Evolutionary conservation across 768 basidiomycete genomes (phyloP), one percentile per base, ranked within the genome.

Genomic region (Paxillus ammoniavirescens): DNA sequence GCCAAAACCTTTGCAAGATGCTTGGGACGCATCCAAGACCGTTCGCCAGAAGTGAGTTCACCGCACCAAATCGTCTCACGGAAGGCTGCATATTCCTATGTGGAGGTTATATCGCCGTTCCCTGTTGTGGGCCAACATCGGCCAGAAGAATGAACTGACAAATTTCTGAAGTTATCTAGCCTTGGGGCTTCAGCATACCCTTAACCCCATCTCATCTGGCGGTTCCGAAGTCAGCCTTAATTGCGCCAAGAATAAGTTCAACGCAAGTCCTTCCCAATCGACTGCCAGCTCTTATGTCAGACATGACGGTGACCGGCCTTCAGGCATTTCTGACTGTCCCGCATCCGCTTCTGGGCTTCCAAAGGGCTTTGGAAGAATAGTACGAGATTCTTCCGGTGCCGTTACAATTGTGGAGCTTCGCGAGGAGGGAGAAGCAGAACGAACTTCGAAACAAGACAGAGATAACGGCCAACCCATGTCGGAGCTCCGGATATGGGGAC

Each of bases 1-100:
- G 5, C 93, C 93, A 2, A 86, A 87, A 65, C 77, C 80, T 9
- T 74, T 97, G 57, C 89, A 89, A 65, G 84, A 89, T 42, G 84
- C 85, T 51, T 98, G 94, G 94, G 90, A 98, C 70, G 83, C 82
- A 60, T 75, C 74, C 47, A 91, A 91, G 73, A 98, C 94, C 10
- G 86, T 95, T 15, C 82, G 81, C 58, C 95, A 98, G 81, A 98
- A 97, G 94, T 96, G 64, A 63, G 87, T 75, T 38, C 17, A n/a
- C 30, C 15, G 15, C 13, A 8, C 8, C 37, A 23, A 36, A 46
- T 44, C 28, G 50, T 47, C 38, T 41, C 42, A 42, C 26, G 23
- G 37, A 26, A 33, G 42, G 8, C 14, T 26, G 14, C 12, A 23
- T 31, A 15, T n/a, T 30, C 6, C 18, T 48, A 10, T 30, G 26